These are phyloP conservation scores for Tillandsia leiboldiana DNA, from an alignment of 176 grass and related monocot genomes.

Conservation along the genomic window DNA sequence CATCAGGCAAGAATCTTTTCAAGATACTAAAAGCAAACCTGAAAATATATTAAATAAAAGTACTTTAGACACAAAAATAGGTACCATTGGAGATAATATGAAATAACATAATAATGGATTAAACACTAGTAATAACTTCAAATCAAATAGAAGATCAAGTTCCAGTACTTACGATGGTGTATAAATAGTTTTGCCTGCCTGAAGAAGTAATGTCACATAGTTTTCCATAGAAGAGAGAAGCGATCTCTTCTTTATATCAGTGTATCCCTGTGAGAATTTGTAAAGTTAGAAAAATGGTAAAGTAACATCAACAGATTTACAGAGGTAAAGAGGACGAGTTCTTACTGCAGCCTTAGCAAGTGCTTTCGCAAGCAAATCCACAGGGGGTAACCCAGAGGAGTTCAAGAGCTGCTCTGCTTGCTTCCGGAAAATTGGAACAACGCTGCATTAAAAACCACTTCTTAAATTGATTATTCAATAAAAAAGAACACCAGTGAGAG, in stretches of 20 bases:
- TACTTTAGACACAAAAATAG: constrained; percentile 8
- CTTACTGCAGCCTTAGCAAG: constrained; percentile 95
- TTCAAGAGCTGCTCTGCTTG: constrained; percentile 82
- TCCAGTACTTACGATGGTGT: constrained; percentile 50
- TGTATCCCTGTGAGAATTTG: constrained; percentile 51
- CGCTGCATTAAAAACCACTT: constrained; percentile 43
- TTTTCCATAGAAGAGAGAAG: constrained; percentile 85
- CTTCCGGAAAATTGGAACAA: constrained; percentile 77
- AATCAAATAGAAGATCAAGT: background rate
- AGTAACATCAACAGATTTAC: background rate
- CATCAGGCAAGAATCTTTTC: constrained; percentile 82
- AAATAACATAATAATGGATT: constrained; percentile 1
- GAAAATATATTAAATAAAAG: background rate
- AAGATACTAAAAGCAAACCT: constrained; percentile 73
- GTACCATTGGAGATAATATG: background rate
- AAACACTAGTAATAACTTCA: background rate
- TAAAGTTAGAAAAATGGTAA: constrained; percentile 12
- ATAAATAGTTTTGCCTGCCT: constrained; percentile 61
- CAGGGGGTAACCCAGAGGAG: constrained; percentile 51
- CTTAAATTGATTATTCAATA: background rate
- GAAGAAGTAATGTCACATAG: constrained; percentile 64
- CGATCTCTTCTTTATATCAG: constrained; percentile 93
- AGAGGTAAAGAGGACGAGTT: background rate
- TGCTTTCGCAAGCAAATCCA: constrained; percentile 82
- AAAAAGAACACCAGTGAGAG: background rate